phyloP scores from a whole-genome alignment of 2,329 filamentous ascomycete species.

The Sporothrix pseudoabietina region DNA sequence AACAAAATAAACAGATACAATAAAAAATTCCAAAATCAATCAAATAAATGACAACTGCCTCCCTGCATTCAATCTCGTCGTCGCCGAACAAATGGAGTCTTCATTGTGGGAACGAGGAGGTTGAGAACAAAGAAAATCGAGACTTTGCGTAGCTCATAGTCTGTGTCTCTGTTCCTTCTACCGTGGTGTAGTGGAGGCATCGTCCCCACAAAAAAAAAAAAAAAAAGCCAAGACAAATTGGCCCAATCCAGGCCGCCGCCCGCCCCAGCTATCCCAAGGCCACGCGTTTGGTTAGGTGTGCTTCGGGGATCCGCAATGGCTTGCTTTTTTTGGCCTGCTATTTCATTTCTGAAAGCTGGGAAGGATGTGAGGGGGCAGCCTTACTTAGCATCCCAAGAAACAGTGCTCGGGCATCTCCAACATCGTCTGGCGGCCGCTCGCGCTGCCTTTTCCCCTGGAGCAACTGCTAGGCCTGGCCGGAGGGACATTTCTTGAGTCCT shows the following conservation, averaged over 20 bases:
- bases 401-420: not conserved
- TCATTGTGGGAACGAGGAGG: not conserved
- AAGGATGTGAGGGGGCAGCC: not conserved
- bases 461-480: not conserved
- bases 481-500: not conserved
- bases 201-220: not conserved
- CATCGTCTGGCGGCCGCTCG: not conserved
- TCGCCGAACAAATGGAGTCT: not conserved
- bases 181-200: not conserved
- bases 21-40: not conserved
- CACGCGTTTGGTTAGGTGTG: not conserved
- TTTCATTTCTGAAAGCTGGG: no score
- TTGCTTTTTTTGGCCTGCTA: no score
- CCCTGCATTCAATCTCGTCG: not conserved
- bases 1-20: not conserved
- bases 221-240: not conserved
- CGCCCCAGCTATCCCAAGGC: not conserved
- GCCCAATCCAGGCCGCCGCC: not conserved
- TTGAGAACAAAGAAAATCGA: slow-evolving; percentile 3
- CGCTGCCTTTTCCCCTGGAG: not conserved
- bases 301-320: no score
- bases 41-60: not conserved
- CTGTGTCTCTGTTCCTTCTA: not conserved
- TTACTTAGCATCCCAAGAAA: no score
- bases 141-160: not conserved